Conservation (phyloP, 805 yeast genomes). For the Saccharomycopsis amapae region DNA sequence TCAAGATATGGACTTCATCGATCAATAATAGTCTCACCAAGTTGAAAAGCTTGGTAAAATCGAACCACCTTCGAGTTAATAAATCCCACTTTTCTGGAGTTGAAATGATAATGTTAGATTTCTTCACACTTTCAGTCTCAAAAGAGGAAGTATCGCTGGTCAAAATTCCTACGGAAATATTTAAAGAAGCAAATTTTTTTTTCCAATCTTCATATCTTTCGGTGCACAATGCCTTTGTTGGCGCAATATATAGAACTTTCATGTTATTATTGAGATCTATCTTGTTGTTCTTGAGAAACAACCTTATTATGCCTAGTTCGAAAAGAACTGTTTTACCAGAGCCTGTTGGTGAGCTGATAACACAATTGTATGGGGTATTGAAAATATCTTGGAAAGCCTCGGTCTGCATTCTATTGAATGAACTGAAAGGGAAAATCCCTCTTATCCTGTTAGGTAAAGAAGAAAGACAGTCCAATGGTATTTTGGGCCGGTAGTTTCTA, state of each 20-base stretch:
- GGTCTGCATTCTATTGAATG: conserved; percentile 50
- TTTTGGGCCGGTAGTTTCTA: no score
- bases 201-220: conserved; percentile 45
- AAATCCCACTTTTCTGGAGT: conserved; percentile 63
- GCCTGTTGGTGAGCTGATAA: conserved; percentile 51
- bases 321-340: conserved; percentile 53
- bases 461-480: no score
- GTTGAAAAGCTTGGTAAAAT: conserved; percentile 34
- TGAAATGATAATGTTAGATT: conserved; percentile 46
- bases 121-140: conserved; percentile 40
- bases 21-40: conserved; percentile 38
- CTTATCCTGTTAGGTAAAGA: no score
- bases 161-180: conserved; percentile 41
- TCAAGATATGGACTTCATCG: conserved; percentile 43
- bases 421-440: not conserved
- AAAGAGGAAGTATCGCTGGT: conserved; percentile 47
- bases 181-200: conserved; percentile 32
- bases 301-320: conserved; percentile 42
- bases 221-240: conserved; percentile 50
- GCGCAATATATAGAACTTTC: conserved; percentile 47
- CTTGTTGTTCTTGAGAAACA: conserved; percentile 26
- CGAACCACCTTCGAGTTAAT: conserved; percentile 45
- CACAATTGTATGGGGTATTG: conserved; percentile 33
- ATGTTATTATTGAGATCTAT: conserved; percentile 24
- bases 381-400: conserved; percentile 35